Evolutionary conservation across 805 yeast species (phyloP).

Genomic region (Brettanomyces naardenensis): DNA sequence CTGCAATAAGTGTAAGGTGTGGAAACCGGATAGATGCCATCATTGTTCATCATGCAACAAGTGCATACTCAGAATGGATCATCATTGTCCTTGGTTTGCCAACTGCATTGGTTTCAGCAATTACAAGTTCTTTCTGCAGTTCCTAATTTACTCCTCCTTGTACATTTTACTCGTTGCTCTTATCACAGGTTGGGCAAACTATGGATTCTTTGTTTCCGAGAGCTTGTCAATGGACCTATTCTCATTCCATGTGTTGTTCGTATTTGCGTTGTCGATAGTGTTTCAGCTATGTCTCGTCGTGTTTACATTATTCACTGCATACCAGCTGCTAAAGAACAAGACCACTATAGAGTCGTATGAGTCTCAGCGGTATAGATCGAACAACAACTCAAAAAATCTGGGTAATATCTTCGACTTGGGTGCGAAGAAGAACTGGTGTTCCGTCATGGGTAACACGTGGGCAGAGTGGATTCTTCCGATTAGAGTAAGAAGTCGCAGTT

Average conservation of each 20-base stretch:
- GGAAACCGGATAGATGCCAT: conserved; percentile 57
- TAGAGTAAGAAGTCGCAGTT: conserved; percentile 7
- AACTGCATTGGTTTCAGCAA: conserved; percentile 78
- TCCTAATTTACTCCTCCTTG: conserved; percentile 45
- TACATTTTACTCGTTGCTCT: conserved; percentile 37
- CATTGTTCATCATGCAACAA: conserved; percentile 43
- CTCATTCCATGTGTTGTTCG: conserved; percentile 52
- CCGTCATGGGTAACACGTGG: conserved; percentile 66
- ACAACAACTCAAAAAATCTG: conserved; percentile 30
- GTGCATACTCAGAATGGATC: conserved; percentile 49
- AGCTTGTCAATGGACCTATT: conserved; percentile 27
- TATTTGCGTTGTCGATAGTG: conserved; percentile 45
- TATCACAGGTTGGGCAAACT: conserved; percentile 35
- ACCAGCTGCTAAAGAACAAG: conserved; percentile 51
- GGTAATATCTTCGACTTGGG: conserved; percentile 82
- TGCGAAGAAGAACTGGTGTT: conserved; percentile 46
- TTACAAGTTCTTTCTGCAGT: conserved; percentile 74
- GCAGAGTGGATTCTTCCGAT: conserved; percentile 67
- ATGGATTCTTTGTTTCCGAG: conserved; percentile 36
- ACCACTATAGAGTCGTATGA: conserved; percentile 82
- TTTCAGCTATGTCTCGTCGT: conserved; percentile 48
- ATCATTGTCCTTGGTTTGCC: conserved; percentile 86
- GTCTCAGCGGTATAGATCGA: conserved; percentile 36
- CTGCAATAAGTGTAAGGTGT: conserved; percentile 42
- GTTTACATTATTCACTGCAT: conserved; percentile 52